Conservation (phyloP, 2,329 filamentous ascomycete genomes). For the Coniella lustricola region DNA sequence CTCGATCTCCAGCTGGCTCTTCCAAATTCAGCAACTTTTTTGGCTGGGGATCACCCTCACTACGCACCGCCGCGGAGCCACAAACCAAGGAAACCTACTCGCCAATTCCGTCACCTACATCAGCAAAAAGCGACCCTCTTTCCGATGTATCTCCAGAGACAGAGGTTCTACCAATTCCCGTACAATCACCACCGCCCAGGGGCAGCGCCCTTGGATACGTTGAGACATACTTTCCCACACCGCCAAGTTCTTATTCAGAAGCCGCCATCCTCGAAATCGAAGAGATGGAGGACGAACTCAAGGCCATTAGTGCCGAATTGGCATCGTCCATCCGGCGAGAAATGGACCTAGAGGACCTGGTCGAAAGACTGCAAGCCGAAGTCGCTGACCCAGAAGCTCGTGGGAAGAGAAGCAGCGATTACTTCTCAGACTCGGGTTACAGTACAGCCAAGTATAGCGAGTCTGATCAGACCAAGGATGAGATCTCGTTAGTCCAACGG, state of each 20-base stretch:
- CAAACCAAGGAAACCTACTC: conserved; percentile 39
- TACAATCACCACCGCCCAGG: conserved; percentile 34
- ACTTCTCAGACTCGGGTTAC: conserved; percentile 93
- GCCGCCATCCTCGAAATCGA: conserved; percentile 52
- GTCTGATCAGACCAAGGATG: conserved; percentile 54
- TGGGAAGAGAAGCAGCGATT: conserved; percentile 83
- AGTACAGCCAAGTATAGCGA: conserved; percentile 76
- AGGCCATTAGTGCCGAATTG: conserved; percentile 86
- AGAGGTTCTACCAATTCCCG: conserved; percentile 31
- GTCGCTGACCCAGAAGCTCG: conserved; percentile 48
- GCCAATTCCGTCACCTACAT: conserved; percentile 45
- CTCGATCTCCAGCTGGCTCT: conserved; percentile 42
- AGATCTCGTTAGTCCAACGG: conserved; percentile 76
- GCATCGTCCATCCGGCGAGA: conserved; percentile 89
- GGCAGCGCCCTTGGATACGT: conserved; percentile 40
- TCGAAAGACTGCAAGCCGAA: conserved; percentile 82
- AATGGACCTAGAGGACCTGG: conserved; percentile 91
- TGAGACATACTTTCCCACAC: conserved; percentile 46
- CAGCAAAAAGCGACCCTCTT: conserved; percentile 31
- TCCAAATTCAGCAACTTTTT: conserved; percentile 46
- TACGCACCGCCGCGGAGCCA: conserved; percentile 42
- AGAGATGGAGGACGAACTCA: conserved; percentile 90
- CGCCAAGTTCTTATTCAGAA: conserved; percentile 31
- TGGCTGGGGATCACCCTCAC: conserved; percentile 42
- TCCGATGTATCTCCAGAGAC: conserved; percentile 36